These are phyloP conservation scores for Tuber melanosporum DNA, from an alignment of 495 filamentous ascomycete species.

Conservation along the genomic window DNA sequence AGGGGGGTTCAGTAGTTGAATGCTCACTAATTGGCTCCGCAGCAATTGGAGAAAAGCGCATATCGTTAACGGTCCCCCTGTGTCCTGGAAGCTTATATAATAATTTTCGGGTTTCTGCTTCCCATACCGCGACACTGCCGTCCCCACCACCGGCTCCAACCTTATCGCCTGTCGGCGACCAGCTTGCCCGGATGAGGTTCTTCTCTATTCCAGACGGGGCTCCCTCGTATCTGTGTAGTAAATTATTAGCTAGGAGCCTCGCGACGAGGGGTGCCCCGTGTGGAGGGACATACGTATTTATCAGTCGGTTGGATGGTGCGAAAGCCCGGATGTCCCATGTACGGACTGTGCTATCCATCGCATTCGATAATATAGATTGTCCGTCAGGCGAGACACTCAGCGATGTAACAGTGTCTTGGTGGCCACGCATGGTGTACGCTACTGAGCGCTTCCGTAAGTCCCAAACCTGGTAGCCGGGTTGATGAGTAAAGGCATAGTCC, in stretches of 20 bases:
- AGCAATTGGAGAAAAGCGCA: slow-evolving; percentile 73
- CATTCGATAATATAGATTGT: slow-evolving; percentile 81
- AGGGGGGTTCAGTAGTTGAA: background rate
- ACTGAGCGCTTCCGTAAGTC: slow-evolving; percentile 86
- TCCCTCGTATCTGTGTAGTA: slow-evolving; percentile 52
- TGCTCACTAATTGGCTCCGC: slow-evolving; percentile 80
- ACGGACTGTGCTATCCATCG: slow-evolving; percentile 84
- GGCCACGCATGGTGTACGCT: slow-evolving; percentile 79
- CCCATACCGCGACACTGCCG: slow-evolving; percentile 86
- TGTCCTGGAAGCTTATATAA: slow-evolving; percentile 93
- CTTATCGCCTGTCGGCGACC: slow-evolving; percentile 78
- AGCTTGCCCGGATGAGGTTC: slow-evolving; percentile 85
- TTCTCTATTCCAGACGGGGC: slow-evolving; percentile 81
- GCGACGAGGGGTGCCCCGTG: background rate
- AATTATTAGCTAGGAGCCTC: background rate
- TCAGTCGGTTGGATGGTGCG: slow-evolving; percentile 74
- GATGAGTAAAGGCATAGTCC: slow-evolving; percentile 6
- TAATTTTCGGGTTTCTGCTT: slow-evolving; percentile 70
- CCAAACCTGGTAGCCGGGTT: slow-evolving; percentile 49
- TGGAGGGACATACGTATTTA: slow-evolving; percentile 58
- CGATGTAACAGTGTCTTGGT: slow-evolving; percentile 87
- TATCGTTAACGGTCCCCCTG: slow-evolving; percentile 91
- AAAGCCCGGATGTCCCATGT: slow-evolving; percentile 98
- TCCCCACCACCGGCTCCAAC: slow-evolving; percentile 88
- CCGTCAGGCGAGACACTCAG: slow-evolving; percentile 85